Conservation (phyloP, 805 yeast species). For the Candida stauntonica region DNA sequence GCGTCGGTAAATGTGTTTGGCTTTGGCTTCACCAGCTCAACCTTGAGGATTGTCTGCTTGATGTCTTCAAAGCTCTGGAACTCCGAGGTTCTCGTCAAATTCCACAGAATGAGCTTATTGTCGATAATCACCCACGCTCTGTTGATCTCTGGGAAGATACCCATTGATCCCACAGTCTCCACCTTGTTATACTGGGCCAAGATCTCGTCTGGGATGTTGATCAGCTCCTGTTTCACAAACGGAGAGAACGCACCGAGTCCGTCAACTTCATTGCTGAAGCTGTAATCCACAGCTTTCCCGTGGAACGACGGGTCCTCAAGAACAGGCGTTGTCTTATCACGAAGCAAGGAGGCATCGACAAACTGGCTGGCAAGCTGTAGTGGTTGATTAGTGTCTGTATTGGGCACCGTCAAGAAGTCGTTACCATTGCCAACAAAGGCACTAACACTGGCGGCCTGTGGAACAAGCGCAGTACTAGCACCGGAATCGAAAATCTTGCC, state of each 20-base stretch:
- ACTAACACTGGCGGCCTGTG: slow-evolving; percentile 10
- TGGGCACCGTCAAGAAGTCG: slow-evolving; percentile 31
- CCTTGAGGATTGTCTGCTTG: slow-evolving; percentile 70
- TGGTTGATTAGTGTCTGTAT: slow-evolving; percentile 33
- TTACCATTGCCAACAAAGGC: slow-evolving; percentile 19
- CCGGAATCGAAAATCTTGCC: slow-evolving; percentile 17
- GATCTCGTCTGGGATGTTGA: slow-evolving; percentile 76
- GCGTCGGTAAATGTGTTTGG: slow-evolving; percentile 73
- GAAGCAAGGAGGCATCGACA: slow-evolving; percentile 50
- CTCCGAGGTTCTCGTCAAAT: slow-evolving; percentile 57
- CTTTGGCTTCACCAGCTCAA: slow-evolving; percentile 77
- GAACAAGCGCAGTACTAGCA: slow-evolving; percentile 5
- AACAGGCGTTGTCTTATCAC: slow-evolving; percentile 56
- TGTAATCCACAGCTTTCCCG: slow-evolving; percentile 62
- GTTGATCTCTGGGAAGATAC: slow-evolving; percentile 73
- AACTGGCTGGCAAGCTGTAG: slow-evolving; percentile 58
- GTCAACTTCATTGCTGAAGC: slow-evolving; percentile 49
- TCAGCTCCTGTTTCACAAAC: slow-evolving; percentile 64
- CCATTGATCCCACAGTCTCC: slow-evolving; percentile 69
- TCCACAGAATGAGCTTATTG: slow-evolving; percentile 81
- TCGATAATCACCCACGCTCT: slow-evolving; percentile 87
- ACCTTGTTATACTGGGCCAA: slow-evolving; percentile 67
- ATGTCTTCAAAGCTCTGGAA: slow-evolving; percentile 81
- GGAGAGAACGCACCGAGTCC: slow-evolving; percentile 57
- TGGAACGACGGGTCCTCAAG: slow-evolving; percentile 44